Base-by-base conservation (phyloP, 2,329 filamentous ascomycete genomes). In the Trichophyton mentagrophytes region DNA sequence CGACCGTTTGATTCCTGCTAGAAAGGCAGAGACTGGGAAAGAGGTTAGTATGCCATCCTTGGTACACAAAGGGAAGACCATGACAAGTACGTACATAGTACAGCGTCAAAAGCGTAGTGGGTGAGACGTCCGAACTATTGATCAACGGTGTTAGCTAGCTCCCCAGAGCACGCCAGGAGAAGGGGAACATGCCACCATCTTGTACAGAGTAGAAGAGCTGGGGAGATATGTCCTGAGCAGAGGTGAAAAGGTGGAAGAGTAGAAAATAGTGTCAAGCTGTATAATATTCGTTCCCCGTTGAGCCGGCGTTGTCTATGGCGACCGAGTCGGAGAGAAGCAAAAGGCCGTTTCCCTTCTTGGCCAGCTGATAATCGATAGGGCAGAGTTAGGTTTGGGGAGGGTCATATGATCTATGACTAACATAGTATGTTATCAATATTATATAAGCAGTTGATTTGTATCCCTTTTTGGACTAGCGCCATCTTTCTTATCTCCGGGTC, bases 1-100 rank as follows among this genome's bases (percentile, higher is more conserved):
- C 66, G 92, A 96, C 68, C 93, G 90, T 79, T 95, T 95, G 80
- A 99, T 91, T 70, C 93, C 93, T 44, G 93, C 93, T 67, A 99
- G 85, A 74, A 97, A 92, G 65, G 93, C 89, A 70, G 93, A 99
- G 74, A 99, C 89, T 95, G 63, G 63, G 64, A 30, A 15, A 15
- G 22, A 40, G 27, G 38, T 57, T 51, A 59, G 60, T 33, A 47
- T 22, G 20, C 51, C 25, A 20, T 55, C 40, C 40, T 7, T 17
- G 47, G 7, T 56, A 13, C 33, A 17, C 15, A 58, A 40, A 51
- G 25, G 22, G 42, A 38, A 40, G 13, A 42, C 47, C 44, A 62
- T 55, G 55, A 55, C 46, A 49, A 25, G 27, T 49, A 80, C 87
- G 69, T 83, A 93, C 89, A 80, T 69, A 97, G 84, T 67, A 97